Percentiles rank a stretch among this genome's conserved stretches.
Conservation (phyloP, 2,329 filamentous ascomycete genomes). For the Colletotrichum lentis region DNA sequence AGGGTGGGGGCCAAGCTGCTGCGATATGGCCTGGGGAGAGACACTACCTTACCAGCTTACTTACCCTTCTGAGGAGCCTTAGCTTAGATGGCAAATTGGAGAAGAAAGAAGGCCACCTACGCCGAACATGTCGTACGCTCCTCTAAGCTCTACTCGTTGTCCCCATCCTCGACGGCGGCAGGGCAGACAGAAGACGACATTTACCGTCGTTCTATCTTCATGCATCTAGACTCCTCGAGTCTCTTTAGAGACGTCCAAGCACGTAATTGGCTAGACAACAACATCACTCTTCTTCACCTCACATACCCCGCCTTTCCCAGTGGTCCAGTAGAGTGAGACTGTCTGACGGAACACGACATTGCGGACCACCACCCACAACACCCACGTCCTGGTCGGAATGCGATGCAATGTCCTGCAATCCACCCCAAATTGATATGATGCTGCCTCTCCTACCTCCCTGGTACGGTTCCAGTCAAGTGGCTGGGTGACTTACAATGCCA, state of each 20-base stretch:
- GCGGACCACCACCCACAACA: background rate
- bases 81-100: constrained; percentile 14
- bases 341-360: constrained; percentile 13
- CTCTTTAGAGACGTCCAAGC: background rate
- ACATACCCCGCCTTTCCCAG: constrained; percentile 5
- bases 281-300: background rate
- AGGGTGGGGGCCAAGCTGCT: constrained; percentile 5
- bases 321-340: constrained; percentile 4
- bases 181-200: background rate
- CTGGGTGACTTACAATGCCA: constrained; percentile 1
- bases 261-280: constrained; percentile 14
- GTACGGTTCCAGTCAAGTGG: background rate
- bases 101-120: background rate
- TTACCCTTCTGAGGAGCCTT: background rate
- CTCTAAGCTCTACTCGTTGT: background rate
- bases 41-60: too few species aligned
- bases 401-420: constrained; percentile 18
- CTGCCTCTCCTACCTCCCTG: background rate
- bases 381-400: constrained; percentile 11
- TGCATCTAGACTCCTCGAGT: constrained; percentile 1
- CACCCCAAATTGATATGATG: constrained; percentile 14
- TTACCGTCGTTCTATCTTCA: constrained; percentile 7
- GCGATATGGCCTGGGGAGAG: constrained; percentile 1
- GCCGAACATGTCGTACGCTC: constrained; percentile 8
- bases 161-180: too few species aligned